Evolutionary conservation across 345 rosid genomes (phyloP).

Genomic region (Psidium guajava): DNA sequence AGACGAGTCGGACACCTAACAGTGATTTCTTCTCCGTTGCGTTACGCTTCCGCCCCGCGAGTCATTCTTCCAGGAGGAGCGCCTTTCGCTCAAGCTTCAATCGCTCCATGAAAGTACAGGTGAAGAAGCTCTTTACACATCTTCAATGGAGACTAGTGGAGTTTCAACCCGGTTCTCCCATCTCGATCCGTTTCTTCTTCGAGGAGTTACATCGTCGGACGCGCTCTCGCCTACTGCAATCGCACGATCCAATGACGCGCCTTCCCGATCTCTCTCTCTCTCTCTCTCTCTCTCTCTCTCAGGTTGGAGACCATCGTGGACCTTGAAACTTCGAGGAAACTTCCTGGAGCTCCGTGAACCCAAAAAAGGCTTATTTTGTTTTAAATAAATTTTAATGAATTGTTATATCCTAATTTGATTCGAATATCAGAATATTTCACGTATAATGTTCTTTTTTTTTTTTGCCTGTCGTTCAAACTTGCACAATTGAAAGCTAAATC

Average conservation of each 20-base stretch:
- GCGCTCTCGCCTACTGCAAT: too few relatives aligned
- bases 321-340: neutral
- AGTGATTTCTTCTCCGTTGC: neutral
- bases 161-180: too few relatives aligned
- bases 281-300: too few relatives aligned
- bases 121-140: too few relatives aligned
- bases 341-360: neutral
- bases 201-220: too few relatives aligned
- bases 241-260: too few relatives aligned
- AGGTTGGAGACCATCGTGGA: too few relatives aligned
- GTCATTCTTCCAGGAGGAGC: neutral
- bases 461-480: fast-evolving
- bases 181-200: too few relatives aligned
- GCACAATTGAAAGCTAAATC: fast-evolving
- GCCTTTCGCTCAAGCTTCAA: neutral
- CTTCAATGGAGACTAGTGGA: too few relatives aligned
- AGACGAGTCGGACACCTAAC: too few relatives aligned
- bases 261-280: too few relatives aligned
- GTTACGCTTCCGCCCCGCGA: neutral
- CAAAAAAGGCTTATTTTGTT: neutral
- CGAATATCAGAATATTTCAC: fast-evolving
- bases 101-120: neutral
- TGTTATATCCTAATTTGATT: neutral
- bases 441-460: fast-evolving
- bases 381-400: neutral